These are phyloP conservation scores for Dianthus caryophyllus DNA, from an alignment of 148 eudicot genomes.

Conservation along the genomic window DNA sequence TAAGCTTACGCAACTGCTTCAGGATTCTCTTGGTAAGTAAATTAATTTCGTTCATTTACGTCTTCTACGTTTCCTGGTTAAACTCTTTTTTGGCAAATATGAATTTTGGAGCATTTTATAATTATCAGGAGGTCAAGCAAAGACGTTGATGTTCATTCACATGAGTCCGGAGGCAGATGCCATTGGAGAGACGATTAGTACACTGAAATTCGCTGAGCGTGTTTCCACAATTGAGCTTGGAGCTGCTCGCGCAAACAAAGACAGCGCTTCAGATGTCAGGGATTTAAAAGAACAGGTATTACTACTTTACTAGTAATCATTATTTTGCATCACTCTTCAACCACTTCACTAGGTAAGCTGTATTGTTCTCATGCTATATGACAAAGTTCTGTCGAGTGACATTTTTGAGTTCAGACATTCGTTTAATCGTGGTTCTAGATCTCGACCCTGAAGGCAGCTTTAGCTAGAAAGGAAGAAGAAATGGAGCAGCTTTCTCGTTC, in stretches of 20 bases:
- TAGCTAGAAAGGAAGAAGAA: conserved; percentile 75
- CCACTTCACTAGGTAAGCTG: too few species aligned
- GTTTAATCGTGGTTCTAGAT: conserved; percentile 35
- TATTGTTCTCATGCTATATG: too few species aligned
- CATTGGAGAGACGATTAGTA: conserved; percentile 76
- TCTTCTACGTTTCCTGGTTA: not conserved
- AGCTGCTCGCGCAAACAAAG: conserved; percentile 71
- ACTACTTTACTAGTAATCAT: not conserved
- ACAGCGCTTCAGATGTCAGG: conserved; percentile 45
- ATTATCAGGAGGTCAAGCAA: conserved; percentile 78
- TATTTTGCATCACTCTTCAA: too few species aligned
- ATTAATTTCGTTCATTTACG: not conserved
- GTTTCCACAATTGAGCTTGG: conserved; percentile 91
- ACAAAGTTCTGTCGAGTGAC: too few species aligned
- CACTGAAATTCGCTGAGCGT: conserved; percentile 98
- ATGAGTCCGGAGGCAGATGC: conserved; percentile 83
- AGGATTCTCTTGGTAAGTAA: conserved; percentile 79
- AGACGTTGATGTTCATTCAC: conserved; percentile 95
- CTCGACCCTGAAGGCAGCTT: conserved; percentile 61
- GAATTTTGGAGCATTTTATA: not conserved
- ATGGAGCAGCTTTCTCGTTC: conserved; percentile 30
- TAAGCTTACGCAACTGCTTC: conserved; percentile 88
- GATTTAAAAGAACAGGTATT: conserved; percentile 84
- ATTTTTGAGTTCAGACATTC: not conserved
- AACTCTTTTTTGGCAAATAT: not conserved